Evolutionary conservation across 768 basidiomycete genomes (phyloP), one percentile per base, ranked within the genome.

Genomic region (Paxillus ammoniavirescens): DNA sequence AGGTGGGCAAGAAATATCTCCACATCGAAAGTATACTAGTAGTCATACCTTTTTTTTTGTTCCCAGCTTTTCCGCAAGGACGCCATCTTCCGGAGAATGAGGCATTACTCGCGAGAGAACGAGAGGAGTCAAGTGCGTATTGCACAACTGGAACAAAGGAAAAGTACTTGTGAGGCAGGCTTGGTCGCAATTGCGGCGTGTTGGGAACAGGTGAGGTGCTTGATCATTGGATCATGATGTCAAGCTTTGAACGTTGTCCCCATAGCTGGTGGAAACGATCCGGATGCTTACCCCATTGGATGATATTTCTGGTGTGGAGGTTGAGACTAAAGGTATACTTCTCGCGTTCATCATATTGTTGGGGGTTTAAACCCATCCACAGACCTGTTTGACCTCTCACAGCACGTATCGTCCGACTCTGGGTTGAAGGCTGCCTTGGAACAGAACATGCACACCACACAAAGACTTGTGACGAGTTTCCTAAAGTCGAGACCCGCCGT

Each of bases 61-160:
- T 42, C 48, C 35, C 51, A 93, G 91, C 74, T 80, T n/a, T 93
- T 91, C 68, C 82, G 88, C 56, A 93, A 93, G 69, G 89, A 91
- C 61, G 91, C 91, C 41, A 84, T 93, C 47, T 93, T 83, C 69
- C 80, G 91, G 38, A 77, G 89, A 54, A 92, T 93, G 90, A 84
- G 77, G 63, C 82, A 91, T 62, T 92, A 93, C 68, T 82, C 84
- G 51, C 81, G 88, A 56, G 85, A 91, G 73, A 75, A 84, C 68
- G 82, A 86, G 57, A 81, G 87, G 42, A 81, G 80, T 56, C 77
- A 81, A 63, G 66, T 72, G 61, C 80, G 80, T 51, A 81, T 90
- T 49, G 76, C 77, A 42, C 80, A 86, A 58, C 67, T 93, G 30
- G 87, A 91, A 66, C 76, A 75, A 54, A 78, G 83, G 58, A 86